These are phyloP conservation scores for Eutrema yunnanense DNA, from an alignment of 345 rosid genomes.

Conservation along the genomic window DNA sequence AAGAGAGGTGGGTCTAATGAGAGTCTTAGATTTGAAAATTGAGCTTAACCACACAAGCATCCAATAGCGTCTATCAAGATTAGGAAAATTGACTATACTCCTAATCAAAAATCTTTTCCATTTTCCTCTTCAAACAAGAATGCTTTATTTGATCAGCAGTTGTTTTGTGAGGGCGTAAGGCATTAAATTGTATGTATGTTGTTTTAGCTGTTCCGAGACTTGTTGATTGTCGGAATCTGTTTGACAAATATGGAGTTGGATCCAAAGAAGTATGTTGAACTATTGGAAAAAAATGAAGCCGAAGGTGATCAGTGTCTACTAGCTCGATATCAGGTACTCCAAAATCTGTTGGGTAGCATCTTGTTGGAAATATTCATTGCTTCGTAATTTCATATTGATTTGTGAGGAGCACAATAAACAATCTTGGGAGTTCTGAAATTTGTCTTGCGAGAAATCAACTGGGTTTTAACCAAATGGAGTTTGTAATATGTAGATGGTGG, in stretches of 20 bases:
- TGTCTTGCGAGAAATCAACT: background rate
- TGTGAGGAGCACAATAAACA: background rate
- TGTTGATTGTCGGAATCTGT: background rate
- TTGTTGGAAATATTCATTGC: too few species aligned
- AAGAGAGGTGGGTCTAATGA: too few species aligned
- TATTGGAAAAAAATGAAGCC: slow-evolving; percentile 52
- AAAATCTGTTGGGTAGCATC: background rate
- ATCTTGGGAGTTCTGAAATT: background rate
- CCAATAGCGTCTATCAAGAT: too few species aligned
- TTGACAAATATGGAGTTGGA: slow-evolving; percentile 46
- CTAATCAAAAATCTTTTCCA: too few species aligned
- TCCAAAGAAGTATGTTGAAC: slow-evolving; percentile 42
- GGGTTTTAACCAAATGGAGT: background rate
- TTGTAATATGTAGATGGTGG: slow-evolving; percentile 40
- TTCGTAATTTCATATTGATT: too few species aligned
- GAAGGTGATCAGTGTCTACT: slow-evolving; percentile 70
- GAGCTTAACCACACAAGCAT: too few species aligned
- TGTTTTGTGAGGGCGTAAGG: too few species aligned
- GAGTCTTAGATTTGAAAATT: too few species aligned
- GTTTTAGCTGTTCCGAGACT: background rate
- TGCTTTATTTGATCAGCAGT: too few species aligned
- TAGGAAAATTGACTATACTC: too few species aligned
- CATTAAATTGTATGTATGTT: background rate
- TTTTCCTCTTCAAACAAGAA: too few species aligned
- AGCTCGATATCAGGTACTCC: slow-evolving; percentile 51